Percentiles rank a stretch among this genome's conserved stretches.
Conservation (phyloP, 1,284 basidiomycete genomes). For the Sphagnurus paluster region DNA sequence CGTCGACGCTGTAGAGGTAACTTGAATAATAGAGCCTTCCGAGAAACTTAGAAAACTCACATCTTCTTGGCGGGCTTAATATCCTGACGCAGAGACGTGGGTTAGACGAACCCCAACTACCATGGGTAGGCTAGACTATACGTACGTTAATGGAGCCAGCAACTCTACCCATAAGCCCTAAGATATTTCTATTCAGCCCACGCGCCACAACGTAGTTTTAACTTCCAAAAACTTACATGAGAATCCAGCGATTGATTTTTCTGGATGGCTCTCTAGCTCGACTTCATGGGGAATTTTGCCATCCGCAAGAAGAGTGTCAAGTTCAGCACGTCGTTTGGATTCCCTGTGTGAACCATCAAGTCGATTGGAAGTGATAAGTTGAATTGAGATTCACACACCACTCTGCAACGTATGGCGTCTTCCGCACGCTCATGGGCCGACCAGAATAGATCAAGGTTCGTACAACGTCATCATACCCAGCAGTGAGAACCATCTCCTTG, state of each 20-base stretch:
- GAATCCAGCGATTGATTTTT: conserved; percentile 61
- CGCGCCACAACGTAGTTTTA: conserved; percentile 1
- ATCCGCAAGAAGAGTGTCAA: conserved; percentile 56
- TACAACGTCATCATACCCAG: conserved; percentile 71
- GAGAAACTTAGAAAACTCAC: conserved; percentile 38
- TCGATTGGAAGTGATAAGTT: neutral
- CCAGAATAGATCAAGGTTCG: conserved; percentile 82
- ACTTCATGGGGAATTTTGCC: conserved; percentile 78
- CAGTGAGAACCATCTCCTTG: conserved; percentile 67
- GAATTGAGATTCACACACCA: conserved; percentile 42
- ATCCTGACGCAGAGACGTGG: conserved; percentile 41
- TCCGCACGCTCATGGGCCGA: conserved; percentile 80
- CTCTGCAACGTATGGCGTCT: conserved; percentile 72
- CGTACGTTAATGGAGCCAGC: conserved; percentile 72
- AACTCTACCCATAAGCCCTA: conserved; percentile 87
- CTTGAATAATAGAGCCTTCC: neutral
- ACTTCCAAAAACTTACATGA: conserved; percentile 45
- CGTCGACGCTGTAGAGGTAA: conserved; percentile 22
- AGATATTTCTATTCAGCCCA: conserved; percentile 2
- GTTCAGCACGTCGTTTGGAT: conserved; percentile 56
- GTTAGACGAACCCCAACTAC: conserved; percentile 1
- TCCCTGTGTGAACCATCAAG: conserved; percentile 44
- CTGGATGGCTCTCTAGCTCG: conserved; percentile 70
- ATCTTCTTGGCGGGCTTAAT: conserved; percentile 83
- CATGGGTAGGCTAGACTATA: conserved; percentile 10